phyloP scores from a whole-genome alignment of 2,329 filamentous ascomycete genomes.

The Fusarium mundagurra region DNA sequence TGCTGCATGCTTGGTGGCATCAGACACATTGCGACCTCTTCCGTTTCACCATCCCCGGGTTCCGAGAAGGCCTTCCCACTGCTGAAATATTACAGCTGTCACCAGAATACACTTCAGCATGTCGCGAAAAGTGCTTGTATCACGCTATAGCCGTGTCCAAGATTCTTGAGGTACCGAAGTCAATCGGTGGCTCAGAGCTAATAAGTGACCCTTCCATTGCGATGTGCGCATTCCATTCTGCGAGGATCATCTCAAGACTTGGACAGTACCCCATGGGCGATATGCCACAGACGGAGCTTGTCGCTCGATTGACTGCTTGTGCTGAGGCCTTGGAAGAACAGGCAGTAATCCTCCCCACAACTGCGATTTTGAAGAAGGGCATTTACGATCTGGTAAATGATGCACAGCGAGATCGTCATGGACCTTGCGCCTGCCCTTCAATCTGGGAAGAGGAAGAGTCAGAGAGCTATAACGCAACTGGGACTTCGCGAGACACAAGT shows the following conservation, averaged over 20 bases:
- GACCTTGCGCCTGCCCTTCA: neutral
- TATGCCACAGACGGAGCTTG: neutral
- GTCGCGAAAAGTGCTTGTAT: constrained; percentile 9
- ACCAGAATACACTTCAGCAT: neutral
- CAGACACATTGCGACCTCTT: constrained; percentile 41
- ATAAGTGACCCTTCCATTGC: constrained; percentile 22
- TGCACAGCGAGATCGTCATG: neutral
- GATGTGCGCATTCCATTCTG: constrained; percentile 27
- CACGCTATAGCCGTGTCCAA: constrained; percentile 13
- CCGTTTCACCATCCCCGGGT: constrained; percentile 34
- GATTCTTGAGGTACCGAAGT: neutral
- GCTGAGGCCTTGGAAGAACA: neutral
- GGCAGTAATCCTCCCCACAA: neutral
- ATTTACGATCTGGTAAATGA: constrained; percentile 12
- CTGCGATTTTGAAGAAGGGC: constrained; percentile 8
- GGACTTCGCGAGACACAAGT: neutral
- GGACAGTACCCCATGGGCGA: constrained; percentile 20
- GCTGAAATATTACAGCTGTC: constrained; percentile 1
- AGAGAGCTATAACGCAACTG: neutral
- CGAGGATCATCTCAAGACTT: constrained; percentile 19
- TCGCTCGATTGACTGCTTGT: neutral
- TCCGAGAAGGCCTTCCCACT: constrained; percentile 8
- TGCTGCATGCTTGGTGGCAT: constrained; percentile 43
- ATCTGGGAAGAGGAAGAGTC: constrained; percentile 25
- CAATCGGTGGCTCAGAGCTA: neutral